These are phyloP conservation scores for Penicillium longicatenatum DNA, from an alignment of 495 filamentous ascomycete species.

Conservation along the genomic window DNA sequence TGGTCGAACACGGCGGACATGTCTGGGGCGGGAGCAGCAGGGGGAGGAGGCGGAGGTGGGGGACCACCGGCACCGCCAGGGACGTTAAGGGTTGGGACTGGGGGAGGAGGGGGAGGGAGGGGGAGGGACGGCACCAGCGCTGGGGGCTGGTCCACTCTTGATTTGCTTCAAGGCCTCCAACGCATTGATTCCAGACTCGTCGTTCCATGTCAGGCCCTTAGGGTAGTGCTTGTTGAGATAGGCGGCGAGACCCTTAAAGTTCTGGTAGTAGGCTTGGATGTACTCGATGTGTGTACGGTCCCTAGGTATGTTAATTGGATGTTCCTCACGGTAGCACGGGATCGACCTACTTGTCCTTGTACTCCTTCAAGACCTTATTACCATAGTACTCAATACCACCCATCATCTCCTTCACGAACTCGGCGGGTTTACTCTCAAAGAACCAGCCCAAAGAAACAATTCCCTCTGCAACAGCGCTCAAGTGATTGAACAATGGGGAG, in stretches of 20 bases:
- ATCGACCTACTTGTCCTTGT: conserved; percentile 81
- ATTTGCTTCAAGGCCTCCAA: conserved; percentile 68
- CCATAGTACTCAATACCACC: conserved; percentile 85
- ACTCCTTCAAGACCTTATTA: conserved; percentile 83
- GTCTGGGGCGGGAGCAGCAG: conserved; percentile 49
- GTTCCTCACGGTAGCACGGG: not conserved
- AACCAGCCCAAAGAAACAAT: conserved; percentile 87
- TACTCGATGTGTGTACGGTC: conserved; percentile 80
- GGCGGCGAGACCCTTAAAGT: conserved; percentile 76
- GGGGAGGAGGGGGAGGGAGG: conserved; percentile 64
- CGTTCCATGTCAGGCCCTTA: conserved; percentile 85
- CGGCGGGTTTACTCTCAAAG: conserved; percentile 74
- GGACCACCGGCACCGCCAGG: conserved; percentile 63
- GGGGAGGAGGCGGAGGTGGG: conserved; percentile 71
- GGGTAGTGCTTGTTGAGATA: conserved; percentile 82
- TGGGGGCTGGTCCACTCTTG: conserved; percentile 48
- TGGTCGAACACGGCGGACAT: conserved; percentile 86
- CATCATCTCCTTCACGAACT: conserved; percentile 76
- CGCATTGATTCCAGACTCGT: conserved; percentile 70
- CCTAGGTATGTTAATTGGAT: conserved; percentile 43
- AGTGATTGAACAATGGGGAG: conserved; percentile 69
- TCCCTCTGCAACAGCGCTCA: conserved; percentile 85
- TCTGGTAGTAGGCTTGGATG: conserved; percentile 82
- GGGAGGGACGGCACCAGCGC: conserved; percentile 47
- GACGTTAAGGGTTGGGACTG: conserved; percentile 55